Percentiles rank a stretch among this genome's conserved stretches.
Evolutionary conservation across 179 eudicot species (phyloP).

Genomic region (Silene noctiflora): DNA sequence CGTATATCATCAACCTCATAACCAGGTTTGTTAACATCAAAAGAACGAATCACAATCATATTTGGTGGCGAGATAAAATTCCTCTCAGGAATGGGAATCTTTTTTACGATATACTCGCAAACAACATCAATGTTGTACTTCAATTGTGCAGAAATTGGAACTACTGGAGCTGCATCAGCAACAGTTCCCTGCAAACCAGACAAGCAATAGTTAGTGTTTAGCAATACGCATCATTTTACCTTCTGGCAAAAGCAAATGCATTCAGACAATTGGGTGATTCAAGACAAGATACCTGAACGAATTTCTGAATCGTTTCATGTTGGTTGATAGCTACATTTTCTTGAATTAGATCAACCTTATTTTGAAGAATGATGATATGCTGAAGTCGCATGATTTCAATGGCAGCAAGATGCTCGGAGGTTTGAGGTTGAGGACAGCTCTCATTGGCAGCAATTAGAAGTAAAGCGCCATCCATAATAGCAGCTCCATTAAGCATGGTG

Average conservation of each 20-base stretch:
- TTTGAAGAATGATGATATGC: constrained; percentile 91
- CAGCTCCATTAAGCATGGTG: constrained; percentile 99
- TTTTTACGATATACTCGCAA: constrained; percentile 78
- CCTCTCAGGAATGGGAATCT: constrained; percentile 90
- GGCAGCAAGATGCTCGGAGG: constrained; percentile 96
- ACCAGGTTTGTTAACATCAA: constrained; percentile 94
- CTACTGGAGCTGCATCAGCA: constrained; percentile 90
- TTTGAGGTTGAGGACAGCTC: constrained; percentile 96
- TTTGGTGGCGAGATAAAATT: constrained; percentile 83
- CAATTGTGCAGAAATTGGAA: constrained; percentile 91
- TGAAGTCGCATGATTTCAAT: constrained; percentile 94
- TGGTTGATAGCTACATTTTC: constrained; percentile 93
- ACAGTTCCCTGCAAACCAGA: constrained; percentile 63
- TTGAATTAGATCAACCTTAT: constrained; percentile 90
- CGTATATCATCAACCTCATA: constrained; percentile 86
- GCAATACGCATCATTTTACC: background rate
- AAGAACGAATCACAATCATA: constrained; percentile 92
- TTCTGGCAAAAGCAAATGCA: background rate
- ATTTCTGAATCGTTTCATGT: constrained; percentile 84
- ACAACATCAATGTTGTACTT: constrained; percentile 94
- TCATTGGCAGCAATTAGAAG: constrained; percentile 97
- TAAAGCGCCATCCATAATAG: constrained; percentile 96
- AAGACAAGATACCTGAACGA: constrained; percentile 59
- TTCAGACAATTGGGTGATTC: background rate
- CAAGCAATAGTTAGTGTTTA: background rate